Conservation (phyloP, 2,329 filamentous ascomycete species). For the Colletotrichum tropicicola region DNA sequence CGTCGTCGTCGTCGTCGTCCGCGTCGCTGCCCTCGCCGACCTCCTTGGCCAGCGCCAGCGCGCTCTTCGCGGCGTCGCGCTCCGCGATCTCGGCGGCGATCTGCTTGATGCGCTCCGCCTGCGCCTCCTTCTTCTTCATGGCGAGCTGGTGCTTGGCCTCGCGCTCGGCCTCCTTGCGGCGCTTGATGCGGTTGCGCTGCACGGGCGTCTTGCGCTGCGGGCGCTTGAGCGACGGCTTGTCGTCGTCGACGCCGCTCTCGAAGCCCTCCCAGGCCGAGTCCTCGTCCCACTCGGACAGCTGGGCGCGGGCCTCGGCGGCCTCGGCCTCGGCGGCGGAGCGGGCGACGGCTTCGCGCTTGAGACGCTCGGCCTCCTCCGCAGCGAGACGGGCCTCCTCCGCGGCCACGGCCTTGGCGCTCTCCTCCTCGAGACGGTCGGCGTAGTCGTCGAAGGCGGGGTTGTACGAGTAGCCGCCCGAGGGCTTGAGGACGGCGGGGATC, state of each 20-base stretch:
- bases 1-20: conserved; percentile 60
- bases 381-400: conserved; percentile 79
- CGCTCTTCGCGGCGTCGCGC: conserved; percentile 55
- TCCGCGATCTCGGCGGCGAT: conserved; percentile 71
- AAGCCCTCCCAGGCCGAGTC: conserved; percentile 93
- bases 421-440: conserved; percentile 76
- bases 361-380: conserved; percentile 71
- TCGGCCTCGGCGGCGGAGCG: conserved; percentile 78
- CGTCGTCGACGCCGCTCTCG: conserved; percentile 81
- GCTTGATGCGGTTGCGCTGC: conserved; percentile 88
- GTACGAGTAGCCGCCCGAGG: conserved; percentile 87
- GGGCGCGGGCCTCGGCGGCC: conserved; percentile 73
- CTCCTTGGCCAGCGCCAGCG: conserved; percentile 49
- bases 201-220: conserved; percentile 85
- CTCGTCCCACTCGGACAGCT: conserved; percentile 79
- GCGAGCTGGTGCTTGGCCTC: conserved; percentile 78
- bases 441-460: conserved; percentile 92
- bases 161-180: conserved; percentile 87
- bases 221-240: conserved; percentile 64
- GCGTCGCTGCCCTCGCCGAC: conserved; percentile 42
- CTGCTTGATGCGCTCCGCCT: conserved; percentile 76
- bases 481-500: conserved; percentile 80
- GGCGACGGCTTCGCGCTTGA: conserved; percentile 73
- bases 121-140: conserved; percentile 76
- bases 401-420: conserved; percentile 82